These are phyloP conservation scores for Metschnikowia koreensis DNA, from an alignment of 805 yeast species.

Conservation along the genomic window DNA sequence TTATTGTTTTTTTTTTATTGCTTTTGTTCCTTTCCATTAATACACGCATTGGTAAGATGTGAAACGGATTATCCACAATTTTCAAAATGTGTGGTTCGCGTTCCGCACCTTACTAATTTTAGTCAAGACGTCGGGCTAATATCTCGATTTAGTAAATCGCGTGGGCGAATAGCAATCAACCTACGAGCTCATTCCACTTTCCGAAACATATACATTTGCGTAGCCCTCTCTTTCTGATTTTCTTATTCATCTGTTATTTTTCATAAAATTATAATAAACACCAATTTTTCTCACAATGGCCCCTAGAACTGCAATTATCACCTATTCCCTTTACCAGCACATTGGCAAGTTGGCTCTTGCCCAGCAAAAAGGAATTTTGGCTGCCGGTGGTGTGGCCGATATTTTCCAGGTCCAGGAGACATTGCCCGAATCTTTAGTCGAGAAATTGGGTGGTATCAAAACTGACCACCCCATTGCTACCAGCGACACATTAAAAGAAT, in stretches of 20 bases:
- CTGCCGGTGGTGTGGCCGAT: slow-evolving; percentile 68
- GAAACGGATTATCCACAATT: too few relatives aligned
- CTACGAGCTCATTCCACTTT: not conserved
- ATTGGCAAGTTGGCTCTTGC: slow-evolving; percentile 64
- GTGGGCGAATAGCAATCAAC: not conserved
- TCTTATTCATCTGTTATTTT: not conserved
- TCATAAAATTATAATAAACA: not conserved
- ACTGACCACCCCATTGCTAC: slow-evolving; percentile 45
- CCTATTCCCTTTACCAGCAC: slow-evolving; percentile 80
- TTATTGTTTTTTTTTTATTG: too few relatives aligned
- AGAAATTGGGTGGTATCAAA: slow-evolving; percentile 54
- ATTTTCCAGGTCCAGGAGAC: slow-evolving; percentile 78
- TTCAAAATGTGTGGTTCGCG: too few relatives aligned
- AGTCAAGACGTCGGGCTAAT: too few relatives aligned
- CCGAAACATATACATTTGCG: not conserved
- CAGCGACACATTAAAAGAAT: slow-evolving; percentile 51
- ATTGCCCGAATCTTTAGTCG: slow-evolving; percentile 55
- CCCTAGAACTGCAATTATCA: slow-evolving; percentile 41
- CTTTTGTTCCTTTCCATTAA: too few relatives aligned
- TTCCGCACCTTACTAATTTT: too few relatives aligned
- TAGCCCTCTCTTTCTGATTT: not conserved
- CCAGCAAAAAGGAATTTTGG: slow-evolving; percentile 63
- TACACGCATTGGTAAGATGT: too few relatives aligned
- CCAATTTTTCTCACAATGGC: slow-evolving; percentile 23
- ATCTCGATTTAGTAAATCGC: not conserved